A percentile compares a stretch with the other conserved stretches of the same genome.
These are phyloP conservation scores for Entamoeba moshkovskii DNA, from an alignment of 208 protist species.

Conservation along the genomic window DNA sequence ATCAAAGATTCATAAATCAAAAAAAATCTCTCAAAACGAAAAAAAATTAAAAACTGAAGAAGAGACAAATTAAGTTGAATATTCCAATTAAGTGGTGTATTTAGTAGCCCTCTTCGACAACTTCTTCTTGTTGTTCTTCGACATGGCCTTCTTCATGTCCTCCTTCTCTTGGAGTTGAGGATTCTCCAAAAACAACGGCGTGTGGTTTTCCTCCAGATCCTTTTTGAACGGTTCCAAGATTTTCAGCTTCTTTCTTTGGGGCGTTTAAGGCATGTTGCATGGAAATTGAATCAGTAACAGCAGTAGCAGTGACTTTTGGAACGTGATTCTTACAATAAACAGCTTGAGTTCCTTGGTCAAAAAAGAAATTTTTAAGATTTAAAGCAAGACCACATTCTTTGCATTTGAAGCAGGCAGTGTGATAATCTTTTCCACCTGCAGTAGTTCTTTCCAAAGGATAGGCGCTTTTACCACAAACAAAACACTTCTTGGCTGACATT, in stretches of 20 bases:
- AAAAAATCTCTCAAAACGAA: no score
- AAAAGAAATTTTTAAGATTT: background rate
- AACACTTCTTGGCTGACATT: background rate
- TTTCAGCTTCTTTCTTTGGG: background rate
- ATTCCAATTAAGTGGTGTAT: no score
- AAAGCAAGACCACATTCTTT: background rate
- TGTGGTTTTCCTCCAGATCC: background rate
- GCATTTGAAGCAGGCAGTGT: background rate
- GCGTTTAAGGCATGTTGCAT: background rate
- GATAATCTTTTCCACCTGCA: background rate
- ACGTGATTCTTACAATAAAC: background rate
- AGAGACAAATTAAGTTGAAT: no score
- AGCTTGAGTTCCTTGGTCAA: background rate
- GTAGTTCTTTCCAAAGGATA: background rate
- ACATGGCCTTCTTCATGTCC: background rate
- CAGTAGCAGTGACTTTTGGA: background rate
- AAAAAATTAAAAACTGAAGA: no score
- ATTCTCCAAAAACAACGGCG: background rate
- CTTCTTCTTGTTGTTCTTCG: background rate
- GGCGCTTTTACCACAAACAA: background rate
- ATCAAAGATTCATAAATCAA: no score
- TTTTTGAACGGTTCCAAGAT: background rate
- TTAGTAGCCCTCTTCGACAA: no score
- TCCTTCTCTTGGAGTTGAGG: background rate
- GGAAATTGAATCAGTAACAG: background rate